Conservation (phyloP, 352 stramenopile species). For the Phytophthora melonis region DNA sequence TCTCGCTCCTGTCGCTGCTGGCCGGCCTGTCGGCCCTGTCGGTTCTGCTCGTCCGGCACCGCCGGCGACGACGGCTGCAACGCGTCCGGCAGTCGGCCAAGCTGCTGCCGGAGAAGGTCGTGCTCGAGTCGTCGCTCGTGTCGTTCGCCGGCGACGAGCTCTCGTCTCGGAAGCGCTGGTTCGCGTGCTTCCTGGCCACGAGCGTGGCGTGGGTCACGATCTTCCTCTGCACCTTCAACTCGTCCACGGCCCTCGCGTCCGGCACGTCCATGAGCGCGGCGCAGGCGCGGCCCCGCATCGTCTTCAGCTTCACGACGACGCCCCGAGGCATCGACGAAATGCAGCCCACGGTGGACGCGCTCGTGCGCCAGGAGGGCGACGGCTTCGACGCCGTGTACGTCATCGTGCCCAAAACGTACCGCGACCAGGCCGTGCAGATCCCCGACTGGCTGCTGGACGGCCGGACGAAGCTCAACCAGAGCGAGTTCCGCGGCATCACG, state of each 20-base stretch:
- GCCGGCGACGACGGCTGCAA: conserved; percentile 2
- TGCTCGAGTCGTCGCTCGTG: conserved; percentile 10
- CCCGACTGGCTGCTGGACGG: conserved; percentile 50
- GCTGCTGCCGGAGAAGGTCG: conserved; percentile 29
- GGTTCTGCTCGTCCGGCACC: conserved; percentile 19
- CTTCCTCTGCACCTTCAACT: conserved; percentile 50
- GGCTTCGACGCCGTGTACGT: conserved; percentile 62
- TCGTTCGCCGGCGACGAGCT: conserved; percentile 2
- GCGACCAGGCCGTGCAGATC: conserved; percentile 45
- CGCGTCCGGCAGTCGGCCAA: conserved; percentile 25
- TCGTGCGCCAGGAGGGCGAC: conserved; percentile 49
- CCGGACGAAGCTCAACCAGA: conserved; percentile 18
- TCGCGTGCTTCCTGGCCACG: conserved; percentile 39
- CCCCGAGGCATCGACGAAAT: conserved; percentile 45
- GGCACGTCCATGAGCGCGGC: conserved; percentile 34
- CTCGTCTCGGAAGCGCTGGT: conserved; percentile 28
- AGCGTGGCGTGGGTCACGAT: conserved; percentile 47
- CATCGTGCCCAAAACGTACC: conserved; percentile 53
- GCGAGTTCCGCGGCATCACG: conserved; percentile 41
- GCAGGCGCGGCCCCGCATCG: conserved; percentile 46
- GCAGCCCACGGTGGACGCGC: conserved; percentile 46
- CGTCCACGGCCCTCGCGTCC: conserved; percentile 30
- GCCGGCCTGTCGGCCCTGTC: conserved; percentile 24
- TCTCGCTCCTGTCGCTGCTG: conserved; percentile 45
- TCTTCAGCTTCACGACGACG: conserved; percentile 73